A percentile compares a stretch with the other conserved stretches of the same genome.
Conservation (phyloP, 1,284 basidiomycete species). For the Fomitopsis palustris region DNA sequence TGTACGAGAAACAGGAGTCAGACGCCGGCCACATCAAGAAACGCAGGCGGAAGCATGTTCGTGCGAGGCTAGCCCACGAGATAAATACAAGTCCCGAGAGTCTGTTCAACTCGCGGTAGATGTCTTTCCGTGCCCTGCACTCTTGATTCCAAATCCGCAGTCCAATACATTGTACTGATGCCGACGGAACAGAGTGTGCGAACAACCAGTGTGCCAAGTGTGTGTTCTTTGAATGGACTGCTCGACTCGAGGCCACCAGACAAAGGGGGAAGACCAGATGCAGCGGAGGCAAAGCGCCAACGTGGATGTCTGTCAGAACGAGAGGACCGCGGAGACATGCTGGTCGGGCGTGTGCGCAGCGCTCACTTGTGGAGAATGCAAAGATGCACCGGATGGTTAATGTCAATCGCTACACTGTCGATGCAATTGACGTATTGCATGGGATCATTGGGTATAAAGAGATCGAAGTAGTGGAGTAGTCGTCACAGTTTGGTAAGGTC, state of each 20-base stretch:
- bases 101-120: background rate
- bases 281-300: background rate
- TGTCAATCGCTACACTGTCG: no score
- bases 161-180: background rate
- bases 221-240: background rate
- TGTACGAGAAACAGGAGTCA: background rate
- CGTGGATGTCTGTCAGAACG: background rate
- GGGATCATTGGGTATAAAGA: no score
- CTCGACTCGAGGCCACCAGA: background rate
- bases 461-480: no score
- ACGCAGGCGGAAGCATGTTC: background rate
- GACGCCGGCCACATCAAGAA: background rate
- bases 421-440: no score
- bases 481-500: no score
- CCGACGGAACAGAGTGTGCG: constrained; percentile 1
- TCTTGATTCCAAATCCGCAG: background rate
- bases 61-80: background rate
- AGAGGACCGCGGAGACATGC: background rate
- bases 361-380: no score
- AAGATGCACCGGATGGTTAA: no score
- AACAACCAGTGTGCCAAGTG: background rate
- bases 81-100: background rate
- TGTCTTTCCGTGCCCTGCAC: background rate
- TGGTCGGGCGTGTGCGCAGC: background rate
- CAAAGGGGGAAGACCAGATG: background rate